Evolutionary conservation across 2,329 filamentous ascomycete genomes (phyloP).

Genomic region (Monascus ruber): DNA sequence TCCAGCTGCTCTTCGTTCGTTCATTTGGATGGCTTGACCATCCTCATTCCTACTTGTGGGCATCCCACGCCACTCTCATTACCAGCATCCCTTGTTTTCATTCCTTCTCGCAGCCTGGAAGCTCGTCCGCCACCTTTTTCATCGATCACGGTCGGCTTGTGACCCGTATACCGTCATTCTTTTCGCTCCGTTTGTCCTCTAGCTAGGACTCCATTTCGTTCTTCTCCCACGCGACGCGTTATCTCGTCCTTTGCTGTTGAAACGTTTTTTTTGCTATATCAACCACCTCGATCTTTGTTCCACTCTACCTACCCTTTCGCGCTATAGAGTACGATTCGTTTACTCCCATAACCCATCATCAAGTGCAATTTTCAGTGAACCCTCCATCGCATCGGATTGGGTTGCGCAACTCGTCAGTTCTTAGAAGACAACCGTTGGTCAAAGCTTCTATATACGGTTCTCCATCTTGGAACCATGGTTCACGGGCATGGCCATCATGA

Average conservation of each 20-base stretch:
- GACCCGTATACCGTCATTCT: constrained; percentile 8
- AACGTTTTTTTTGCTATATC: background rate
- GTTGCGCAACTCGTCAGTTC: too few relatives aligned
- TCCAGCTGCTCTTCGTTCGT: constrained; percentile 5
- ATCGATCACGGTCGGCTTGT: constrained; percentile 8
- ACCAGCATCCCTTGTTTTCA: constrained; percentile 3
- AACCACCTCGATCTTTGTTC: background rate
- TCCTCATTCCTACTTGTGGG: constrained; percentile 3
- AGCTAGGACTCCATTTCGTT: background rate
- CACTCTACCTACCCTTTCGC: background rate
- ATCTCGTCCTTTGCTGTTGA: background rate
- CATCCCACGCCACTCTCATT: constrained; percentile 1
- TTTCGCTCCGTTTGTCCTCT: constrained; percentile 8
- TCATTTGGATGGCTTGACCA: constrained; percentile 2
- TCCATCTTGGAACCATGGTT: constrained; percentile 11
- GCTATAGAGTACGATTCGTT: background rate
- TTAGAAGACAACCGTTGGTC: too few relatives aligned
- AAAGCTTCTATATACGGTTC: background rate
- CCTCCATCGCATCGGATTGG: too few relatives aligned
- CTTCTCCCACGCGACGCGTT: background rate
- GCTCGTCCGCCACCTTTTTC: constrained; percentile 23
- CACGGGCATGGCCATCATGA: constrained; percentile 22
- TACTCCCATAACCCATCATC: too few relatives aligned
- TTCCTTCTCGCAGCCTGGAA: constrained; percentile 16
- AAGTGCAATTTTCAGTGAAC: too few relatives aligned